A percentile compares a stretch with the other conserved stretches of the same genome.
Conservation (phyloP, 2,329 filamentous ascomycete species). For the Truncatella angustata region DNA sequence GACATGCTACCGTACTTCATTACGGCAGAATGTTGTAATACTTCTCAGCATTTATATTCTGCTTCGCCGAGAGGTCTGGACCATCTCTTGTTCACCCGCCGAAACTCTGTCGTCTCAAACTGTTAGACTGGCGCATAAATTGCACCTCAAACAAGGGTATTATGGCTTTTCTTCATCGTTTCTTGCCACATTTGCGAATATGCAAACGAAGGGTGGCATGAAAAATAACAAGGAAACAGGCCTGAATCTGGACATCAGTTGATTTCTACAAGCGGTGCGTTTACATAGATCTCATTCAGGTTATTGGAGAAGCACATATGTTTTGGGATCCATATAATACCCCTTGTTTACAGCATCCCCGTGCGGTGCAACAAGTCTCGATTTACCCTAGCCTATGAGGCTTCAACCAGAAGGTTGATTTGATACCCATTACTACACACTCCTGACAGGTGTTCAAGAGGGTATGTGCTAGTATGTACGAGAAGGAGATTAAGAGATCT, state of each 20-base stretch:
- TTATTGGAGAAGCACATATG: neutral
- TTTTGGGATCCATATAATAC: conserved; percentile 4
- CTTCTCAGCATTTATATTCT: no score
- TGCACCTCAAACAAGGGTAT: no score
- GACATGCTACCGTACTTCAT: no score
- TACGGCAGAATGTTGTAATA: no score
- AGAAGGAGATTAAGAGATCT: neutral
- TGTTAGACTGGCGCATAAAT: no score
- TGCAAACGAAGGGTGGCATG: neutral
- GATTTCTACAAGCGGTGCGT: neutral
- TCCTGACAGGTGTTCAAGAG: neutral
- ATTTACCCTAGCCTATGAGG: neutral
- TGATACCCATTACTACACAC: neutral
- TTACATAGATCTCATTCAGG: neutral
- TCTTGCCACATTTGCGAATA: no score
- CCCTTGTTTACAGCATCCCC: neutral
- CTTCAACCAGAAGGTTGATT: neutral
- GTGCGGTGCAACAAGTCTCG: neutral
- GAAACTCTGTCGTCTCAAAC: no score
- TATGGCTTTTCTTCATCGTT: no score
- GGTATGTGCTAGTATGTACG: neutral
- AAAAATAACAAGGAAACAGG: neutral
- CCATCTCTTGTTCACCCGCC: no score
- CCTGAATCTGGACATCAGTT: neutral
- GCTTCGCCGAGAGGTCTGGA: no score